Evolutionary conservation across 2,329 filamentous ascomycete species (phyloP), one percentile per base, ranked within the genome.

Genomic region (Beauveria caledonica): DNA sequence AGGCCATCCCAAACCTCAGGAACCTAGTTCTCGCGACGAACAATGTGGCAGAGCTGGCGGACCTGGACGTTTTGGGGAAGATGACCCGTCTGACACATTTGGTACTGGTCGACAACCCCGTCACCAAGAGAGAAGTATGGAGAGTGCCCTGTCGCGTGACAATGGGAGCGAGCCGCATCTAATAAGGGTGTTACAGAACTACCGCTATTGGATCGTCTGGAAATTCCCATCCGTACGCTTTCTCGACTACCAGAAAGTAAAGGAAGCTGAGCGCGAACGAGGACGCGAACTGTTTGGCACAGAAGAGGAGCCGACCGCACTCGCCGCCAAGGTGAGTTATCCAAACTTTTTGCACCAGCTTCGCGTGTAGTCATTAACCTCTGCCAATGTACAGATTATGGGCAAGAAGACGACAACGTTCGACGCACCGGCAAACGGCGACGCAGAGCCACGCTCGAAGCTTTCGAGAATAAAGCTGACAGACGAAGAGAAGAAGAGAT

Each of bases 161-260:
- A 11, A 13, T 27, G 25, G 7, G 27, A n/a, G 15, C 13, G 23
- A 17, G 21, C 27, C 19, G 33, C 23, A 19, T 29, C 56, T 58
- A 50, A 61, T 46, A 54, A 36, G n/a, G n/a, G 6, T 33, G 33
- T 15, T 58, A 56, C 68, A 97, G 91, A 79, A 97, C 75, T 99
- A 97, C 77, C 88, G 94, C 58, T 88, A 88, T 72, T 99, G 90
- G 88, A 78, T 96, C 29, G 83, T 99, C 63, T 97, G 90, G 88
- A 85, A 87, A 64, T 90, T 89, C 71, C 92, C 91, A 1, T 82
- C 81, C 5, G 86, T 99, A 48, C 87, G 93, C 49, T 97, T 96
- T 74, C 81, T 99, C 53, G 94, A 99, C 75, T 97, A 91, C 72
- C 82, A 86, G 67, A 96, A 96, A 75, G 92, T 99, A 54, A 95